Evolutionary conservation across 306 rosid genomes (phyloP).

Genomic region (Gillenia trifoliata): DNA sequence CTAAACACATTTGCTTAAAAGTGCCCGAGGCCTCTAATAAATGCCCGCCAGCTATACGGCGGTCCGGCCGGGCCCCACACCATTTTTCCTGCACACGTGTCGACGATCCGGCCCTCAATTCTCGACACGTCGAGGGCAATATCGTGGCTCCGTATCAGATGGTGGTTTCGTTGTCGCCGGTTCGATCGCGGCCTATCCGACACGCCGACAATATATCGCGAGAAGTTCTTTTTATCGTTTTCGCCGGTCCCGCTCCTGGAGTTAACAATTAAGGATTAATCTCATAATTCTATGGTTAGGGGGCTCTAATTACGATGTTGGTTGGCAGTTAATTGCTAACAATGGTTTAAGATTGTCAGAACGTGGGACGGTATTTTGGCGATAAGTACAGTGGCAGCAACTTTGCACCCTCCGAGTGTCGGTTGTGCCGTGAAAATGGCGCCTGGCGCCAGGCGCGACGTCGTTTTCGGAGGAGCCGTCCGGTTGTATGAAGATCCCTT

Average conservation of each 20-base stretch:
- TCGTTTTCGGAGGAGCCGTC: background rate
- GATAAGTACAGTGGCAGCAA: constrained; percentile 8
- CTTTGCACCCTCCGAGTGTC: constrained; percentile 22
- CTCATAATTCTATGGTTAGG: background rate
- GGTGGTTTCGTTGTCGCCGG: constrained; percentile 1
- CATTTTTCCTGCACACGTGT: constrained; percentile 21
- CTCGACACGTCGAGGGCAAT: constrained; percentile 13
- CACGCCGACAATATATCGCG: constrained; percentile 71
- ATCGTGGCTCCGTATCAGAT: constrained; percentile 4
- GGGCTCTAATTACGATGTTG: background rate
- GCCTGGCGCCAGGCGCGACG: background rate
- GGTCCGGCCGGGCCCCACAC: constrained; percentile 27
- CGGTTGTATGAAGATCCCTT: background rate
- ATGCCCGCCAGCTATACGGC: constrained; percentile 44
- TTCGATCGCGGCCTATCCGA: constrained; percentile 3
- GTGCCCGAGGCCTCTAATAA: constrained; percentile 30
- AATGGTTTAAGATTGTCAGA: constrained; percentile 35
- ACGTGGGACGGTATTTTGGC: constrained; percentile 11
- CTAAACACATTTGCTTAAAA: background rate
- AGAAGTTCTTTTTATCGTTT: background rate
- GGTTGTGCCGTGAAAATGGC: constrained; percentile 27
- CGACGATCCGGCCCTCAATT: background rate
- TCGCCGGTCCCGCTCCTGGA: background rate
- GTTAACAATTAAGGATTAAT: background rate
- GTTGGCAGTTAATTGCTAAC: constrained; percentile 31